These are phyloP conservation scores for Berkeleyomyces rouxiae DNA, from an alignment of 2,329 filamentous ascomycete genomes.

Conservation along the genomic window DNA sequence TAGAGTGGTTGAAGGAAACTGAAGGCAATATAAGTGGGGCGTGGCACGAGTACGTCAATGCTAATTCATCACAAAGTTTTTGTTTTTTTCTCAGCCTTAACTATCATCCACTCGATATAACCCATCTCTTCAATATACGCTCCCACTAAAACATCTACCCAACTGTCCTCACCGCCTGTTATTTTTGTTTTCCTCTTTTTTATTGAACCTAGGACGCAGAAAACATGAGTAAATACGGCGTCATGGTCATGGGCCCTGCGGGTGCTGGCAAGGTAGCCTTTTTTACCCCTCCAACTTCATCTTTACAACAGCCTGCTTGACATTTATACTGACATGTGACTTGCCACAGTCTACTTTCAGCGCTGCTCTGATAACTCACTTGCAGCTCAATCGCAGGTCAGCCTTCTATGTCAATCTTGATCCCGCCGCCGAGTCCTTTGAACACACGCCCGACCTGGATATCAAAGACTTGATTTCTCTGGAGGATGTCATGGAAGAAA, in stretches of 20 bases:
- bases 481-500: conserved; percentile 92
- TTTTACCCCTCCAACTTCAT: conserved; percentile 1
- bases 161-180: no score
- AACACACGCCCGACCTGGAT: conserved; percentile 81
- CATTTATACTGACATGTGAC: conserved; percentile 20
- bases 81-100: no score
- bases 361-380: conserved; percentile 79
- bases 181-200: no score
- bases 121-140: no score
- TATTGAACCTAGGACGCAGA: background rate
- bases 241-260: conserved; percentile 89
- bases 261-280: conserved; percentile 69
- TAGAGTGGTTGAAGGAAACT: no score
- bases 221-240: conserved; percentile 82
- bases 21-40: no score
- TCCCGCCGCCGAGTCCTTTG: conserved; percentile 83
- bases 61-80: no score
- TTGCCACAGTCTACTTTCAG: conserved; percentile 64
- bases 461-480: conserved; percentile 90
- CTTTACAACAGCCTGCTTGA: background rate
- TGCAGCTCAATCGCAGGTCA: conserved; percentile 78
- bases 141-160: no score
- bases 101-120: no score
- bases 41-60: no score
- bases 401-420: conserved; percentile 98